A percentile compares a stretch with the other conserved stretches of the same genome.
These are phyloP conservation scores for Phialophora chinensis DNA, from an alignment of 2,329 filamentous ascomycete genomes.

Conservation along the genomic window DNA sequence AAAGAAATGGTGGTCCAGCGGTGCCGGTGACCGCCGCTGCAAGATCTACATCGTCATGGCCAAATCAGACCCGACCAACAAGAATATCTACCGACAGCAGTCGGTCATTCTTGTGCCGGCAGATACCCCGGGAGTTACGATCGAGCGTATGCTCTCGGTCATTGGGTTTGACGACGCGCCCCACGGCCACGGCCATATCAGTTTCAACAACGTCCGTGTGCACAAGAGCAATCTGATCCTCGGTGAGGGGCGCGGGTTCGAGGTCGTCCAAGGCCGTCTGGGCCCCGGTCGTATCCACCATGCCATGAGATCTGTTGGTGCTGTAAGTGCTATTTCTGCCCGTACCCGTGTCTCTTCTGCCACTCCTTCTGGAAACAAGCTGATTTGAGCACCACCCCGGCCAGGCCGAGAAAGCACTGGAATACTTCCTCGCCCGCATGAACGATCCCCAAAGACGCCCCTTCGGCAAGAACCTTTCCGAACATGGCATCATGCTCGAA, in stretches of 20 bases:
- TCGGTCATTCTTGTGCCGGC: slow-evolving; percentile 90
- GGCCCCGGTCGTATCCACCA: slow-evolving; percentile 97
- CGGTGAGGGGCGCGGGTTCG: slow-evolving; percentile 91
- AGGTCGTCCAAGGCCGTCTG: slow-evolving; percentile 96
- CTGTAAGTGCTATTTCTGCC: slow-evolving; percentile 49
- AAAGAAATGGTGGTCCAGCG: slow-evolving; percentile 99
- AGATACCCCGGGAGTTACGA: slow-evolving; percentile 80
- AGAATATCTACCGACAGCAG: slow-evolving; percentile 84
- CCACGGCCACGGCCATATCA: slow-evolving; percentile 93
- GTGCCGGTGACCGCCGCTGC: slow-evolving; percentile 90
- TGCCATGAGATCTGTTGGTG: slow-evolving; percentile 92
- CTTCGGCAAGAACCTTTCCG: slow-evolving; percentile 83
- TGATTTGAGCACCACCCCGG: not conserved
- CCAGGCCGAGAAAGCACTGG: slow-evolving; percentile 78
- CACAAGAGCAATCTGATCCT: slow-evolving; percentile 82
- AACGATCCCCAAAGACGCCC: slow-evolving; percentile 91
- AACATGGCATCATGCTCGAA: slow-evolving; percentile 93
- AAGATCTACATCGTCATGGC: slow-evolving; percentile 96
- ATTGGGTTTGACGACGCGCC: slow-evolving; percentile 99
- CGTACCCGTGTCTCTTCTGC: too few relatives aligned
- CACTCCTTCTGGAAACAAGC: not conserved
- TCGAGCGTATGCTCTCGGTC: slow-evolving; percentile 90
- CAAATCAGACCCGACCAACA: slow-evolving; percentile 79
- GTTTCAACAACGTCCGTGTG: slow-evolving; percentile 87
- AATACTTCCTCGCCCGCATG: slow-evolving; percentile 92